phyloP scores from a whole-genome alignment of 768 basidiomycete genomes.

The Psilocybe sp. region DNA sequence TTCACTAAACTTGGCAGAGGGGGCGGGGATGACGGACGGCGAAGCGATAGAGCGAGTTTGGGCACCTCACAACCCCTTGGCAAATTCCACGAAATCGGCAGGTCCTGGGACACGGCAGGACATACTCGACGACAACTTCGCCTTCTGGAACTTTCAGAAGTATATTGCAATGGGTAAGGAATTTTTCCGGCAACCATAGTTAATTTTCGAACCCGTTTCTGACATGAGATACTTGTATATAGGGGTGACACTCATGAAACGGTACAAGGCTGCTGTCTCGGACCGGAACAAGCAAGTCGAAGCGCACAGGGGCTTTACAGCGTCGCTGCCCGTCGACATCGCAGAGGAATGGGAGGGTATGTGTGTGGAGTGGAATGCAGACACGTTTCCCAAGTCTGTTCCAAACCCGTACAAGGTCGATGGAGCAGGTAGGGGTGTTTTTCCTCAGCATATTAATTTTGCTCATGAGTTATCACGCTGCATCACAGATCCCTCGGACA shows the following conservation, averaged over 20 bases:
- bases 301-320: constrained; percentile 6
- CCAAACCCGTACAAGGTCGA: background rate
- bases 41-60: constrained; percentile 32
- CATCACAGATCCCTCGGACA: too few relatives aligned
- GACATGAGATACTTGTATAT: too few relatives aligned
- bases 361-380: constrained; percentile 2
- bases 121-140: constrained; percentile 7
- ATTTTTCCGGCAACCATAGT: too few relatives aligned
- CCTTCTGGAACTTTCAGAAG: constrained; percentile 25
- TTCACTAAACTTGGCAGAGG: constrained; percentile 25
- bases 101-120: constrained; percentile 20
- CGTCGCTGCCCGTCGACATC: background rate
- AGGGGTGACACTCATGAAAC: background rate
- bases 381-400: background rate
- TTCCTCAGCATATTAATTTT: background rate
- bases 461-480: too few relatives aligned
- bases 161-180: background rate
- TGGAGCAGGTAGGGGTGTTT: too few relatives aligned
- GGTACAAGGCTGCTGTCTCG: background rate
- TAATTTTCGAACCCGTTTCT: too few relatives aligned
- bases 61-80: constrained; percentile 22
- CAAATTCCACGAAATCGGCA: constrained; percentile 25
- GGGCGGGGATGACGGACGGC: constrained; percentile 24
- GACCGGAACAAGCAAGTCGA: constrained; percentile 9
- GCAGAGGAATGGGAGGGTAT: background rate